Base-by-base conservation (phyloP, 2,329 filamentous ascomycete genomes). In the Alternaria incomplexa region DNA sequence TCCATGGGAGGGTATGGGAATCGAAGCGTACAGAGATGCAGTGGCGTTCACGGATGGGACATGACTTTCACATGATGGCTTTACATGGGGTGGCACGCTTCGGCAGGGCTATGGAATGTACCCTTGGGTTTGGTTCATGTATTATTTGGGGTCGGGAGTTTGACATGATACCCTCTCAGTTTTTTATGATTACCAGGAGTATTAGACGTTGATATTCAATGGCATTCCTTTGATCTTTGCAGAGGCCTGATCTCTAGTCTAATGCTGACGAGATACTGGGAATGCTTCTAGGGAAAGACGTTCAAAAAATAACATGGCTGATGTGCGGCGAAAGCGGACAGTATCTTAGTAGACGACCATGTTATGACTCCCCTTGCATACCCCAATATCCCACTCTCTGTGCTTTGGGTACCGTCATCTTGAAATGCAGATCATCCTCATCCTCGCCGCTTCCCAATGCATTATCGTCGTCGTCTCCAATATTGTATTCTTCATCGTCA, bases 401-500 rank as follows among this genome's bases (percentile, higher is more conserved):
- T 23, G 63, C 63, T 62, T 72, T 73, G 4, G 70, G 68, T 15
- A 72, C 72, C 23, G 73, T 75, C 67, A 75, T 74, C 28, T 68
- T 70, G 28, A 69, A 75, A 55, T 77, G 74, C 57, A 71, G 47
- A 56, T 75, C 75, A 30, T 75, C 74, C 23, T 73, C 75, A 20
- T 76, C 75, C 25, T 74, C 76, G 3, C 68, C 73, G 46, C 73
- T 76, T 7, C 57, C 69, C 13, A 67, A 47, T 7, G 44, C 70
- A 28, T 64, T 67, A 3, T 67, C 69, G 9, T 67, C 71, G 17
- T 68, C 67, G 2, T 66, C 65, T 10, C 64, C 62, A 11, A 66
- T 28, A 40, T 75, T 67, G 36, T 68, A 79, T 57, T 79, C 77
- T 60, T 85, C 83, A 13, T 83, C 79, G 58, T 83, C 81, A 1